Percentiles rank a stretch among this genome's conserved stretches.
These are phyloP conservation scores for Linnemannia hyalina DNA, from an alignment of 192 early-diverging fungal genomes.

Conservation along the genomic window DNA sequence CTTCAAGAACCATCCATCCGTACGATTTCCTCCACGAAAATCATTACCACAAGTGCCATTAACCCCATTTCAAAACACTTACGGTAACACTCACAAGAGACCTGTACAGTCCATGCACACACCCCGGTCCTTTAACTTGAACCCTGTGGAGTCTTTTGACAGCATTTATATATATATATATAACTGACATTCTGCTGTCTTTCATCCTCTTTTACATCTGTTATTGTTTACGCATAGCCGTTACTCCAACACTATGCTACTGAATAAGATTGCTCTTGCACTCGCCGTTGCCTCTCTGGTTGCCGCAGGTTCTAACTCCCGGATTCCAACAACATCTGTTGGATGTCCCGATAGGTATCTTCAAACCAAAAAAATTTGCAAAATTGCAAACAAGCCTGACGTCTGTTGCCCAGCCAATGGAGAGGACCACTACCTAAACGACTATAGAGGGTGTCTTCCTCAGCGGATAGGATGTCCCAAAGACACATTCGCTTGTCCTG, in stretches of 20 bases:
- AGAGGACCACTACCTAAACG: background rate
- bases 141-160: background rate
- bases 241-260: background rate
- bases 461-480: background rate
- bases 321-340: background rate
- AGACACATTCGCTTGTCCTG: constrained; percentile 10
- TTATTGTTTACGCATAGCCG: background rate
- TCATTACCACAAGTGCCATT: background rate
- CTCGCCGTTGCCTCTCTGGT: constrained; percentile 8
- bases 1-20: background rate
- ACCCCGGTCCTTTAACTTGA: background rate
- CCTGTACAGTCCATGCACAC: background rate
- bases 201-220: background rate
- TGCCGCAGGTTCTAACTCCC: background rate
- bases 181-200: background rate
- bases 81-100: background rate
- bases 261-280: constrained; percentile 5
- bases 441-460: constrained; percentile 8
- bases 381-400: background rate
- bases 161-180: background rate
- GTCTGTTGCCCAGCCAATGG: constrained; percentile 4
- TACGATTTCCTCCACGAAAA: background rate
- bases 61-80: background rate
- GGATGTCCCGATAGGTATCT: constrained; percentile 6
- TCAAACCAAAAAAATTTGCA: background rate